These are phyloP conservation scores for Xylariales sp. DNA, from an alignment of 2,329 filamentous ascomycete genomes.

Conservation along the genomic window DNA sequence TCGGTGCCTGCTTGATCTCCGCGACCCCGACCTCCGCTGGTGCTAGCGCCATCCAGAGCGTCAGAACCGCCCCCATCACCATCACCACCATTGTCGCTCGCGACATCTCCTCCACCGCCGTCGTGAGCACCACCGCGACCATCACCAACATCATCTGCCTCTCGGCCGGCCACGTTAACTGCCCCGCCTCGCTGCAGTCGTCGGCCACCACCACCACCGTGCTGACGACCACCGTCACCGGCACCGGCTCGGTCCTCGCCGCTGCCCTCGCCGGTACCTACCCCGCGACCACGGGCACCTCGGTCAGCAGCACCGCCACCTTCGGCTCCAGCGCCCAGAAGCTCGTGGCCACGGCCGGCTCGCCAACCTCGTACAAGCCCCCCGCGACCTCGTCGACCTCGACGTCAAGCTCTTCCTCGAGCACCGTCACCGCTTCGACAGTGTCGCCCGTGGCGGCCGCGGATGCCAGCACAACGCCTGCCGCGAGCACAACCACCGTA, in stretches of 20 bases:
- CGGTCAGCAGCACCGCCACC: background rate
- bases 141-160: slow-evolving; percentile 41
- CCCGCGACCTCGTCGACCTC: no score
- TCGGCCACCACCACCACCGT: slow-evolving; percentile 32
- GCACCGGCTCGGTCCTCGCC: no score
- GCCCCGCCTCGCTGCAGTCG: slow-evolving; percentile 44
- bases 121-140: slow-evolving; percentile 32
- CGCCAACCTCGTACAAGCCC: no score
- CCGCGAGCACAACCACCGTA: no score
- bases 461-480: no score
- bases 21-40: slow-evolving; percentile 40
- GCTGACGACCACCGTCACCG: no score
- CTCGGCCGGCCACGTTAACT: slow-evolving; percentile 38
- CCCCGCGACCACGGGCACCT: background rate
- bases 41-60: slow-evolving; percentile 31
- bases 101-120: slow-evolving; percentile 28
- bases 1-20: no score
- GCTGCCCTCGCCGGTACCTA: no score
- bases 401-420: no score
- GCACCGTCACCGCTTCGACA: no score
- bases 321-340: background rate
- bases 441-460: no score
- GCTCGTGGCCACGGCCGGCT: background rate
- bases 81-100: slow-evolving; percentile 12
- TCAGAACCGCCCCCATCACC: slow-evolving; percentile 14